These are phyloP conservation scores for Flaveria trinervia DNA, from an alignment of 129 eudicot species.

Conservation along the genomic window DNA sequence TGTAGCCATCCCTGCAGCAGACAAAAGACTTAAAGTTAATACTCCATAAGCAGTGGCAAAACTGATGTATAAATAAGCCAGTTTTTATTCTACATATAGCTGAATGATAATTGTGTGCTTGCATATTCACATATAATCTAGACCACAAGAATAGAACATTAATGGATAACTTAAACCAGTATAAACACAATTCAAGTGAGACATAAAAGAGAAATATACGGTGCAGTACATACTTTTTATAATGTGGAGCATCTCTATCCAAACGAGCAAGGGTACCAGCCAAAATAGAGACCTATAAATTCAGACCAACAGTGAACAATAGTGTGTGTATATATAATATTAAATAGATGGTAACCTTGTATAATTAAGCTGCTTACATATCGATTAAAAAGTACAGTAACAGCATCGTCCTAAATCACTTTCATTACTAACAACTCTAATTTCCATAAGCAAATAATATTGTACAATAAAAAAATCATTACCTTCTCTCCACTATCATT, in stretches of 20 bases:
- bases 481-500: constrained; percentile 99
- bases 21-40: constrained; percentile 21
- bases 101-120: neutral
- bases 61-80: neutral
- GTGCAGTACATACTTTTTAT: constrained; percentile 64
- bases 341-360: neutral
- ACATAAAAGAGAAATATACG: neutral
- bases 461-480: neutral
- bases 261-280: constrained; percentile 98
- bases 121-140: constrained; percentile 6
- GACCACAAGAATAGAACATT: neutral
- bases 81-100: neutral
- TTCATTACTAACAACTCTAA: constrained; percentile 2
- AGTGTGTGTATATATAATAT: neutral
- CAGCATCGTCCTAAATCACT: neutral
- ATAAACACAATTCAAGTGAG: neutral
- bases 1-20: constrained; percentile 96
- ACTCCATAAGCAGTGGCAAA: constrained; percentile 9
- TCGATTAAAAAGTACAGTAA: neutral
- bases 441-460: constrained; percentile 8
- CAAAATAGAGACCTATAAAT: constrained; percentile 88
- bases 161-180: neutral
- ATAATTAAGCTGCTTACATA: constrained; percentile 7
- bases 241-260: constrained; percentile 96
- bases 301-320: constrained; percentile 16